Evolutionary conservation across 805 yeast genomes (phyloP).

Genomic region (Kuraishia capsulata): DNA sequence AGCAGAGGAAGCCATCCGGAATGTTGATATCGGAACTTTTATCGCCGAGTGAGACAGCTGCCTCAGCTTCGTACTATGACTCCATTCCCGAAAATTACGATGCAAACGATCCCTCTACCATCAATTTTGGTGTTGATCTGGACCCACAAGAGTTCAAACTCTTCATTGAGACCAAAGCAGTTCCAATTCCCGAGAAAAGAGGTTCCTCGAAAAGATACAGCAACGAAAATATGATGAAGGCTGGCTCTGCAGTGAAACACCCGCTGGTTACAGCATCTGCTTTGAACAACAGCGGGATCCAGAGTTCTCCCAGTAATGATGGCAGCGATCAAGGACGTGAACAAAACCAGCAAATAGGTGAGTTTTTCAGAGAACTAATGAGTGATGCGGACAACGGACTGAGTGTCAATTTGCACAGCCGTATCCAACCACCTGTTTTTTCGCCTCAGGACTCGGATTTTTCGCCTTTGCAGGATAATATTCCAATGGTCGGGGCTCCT

Average conservation of each 20-base stretch:
- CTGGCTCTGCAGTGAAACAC: not conserved
- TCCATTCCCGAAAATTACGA: not conserved
- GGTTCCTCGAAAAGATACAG: not conserved
- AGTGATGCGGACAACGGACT: not conserved
- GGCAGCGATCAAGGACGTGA: not conserved
- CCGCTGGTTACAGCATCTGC: not conserved
- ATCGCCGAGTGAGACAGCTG: not conserved
- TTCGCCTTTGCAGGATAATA: not conserved
- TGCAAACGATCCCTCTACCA: not conserved
- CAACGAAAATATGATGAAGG: not conserved
- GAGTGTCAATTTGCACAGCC: not conserved
- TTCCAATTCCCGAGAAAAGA: not conserved
- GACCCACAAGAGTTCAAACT: not conserved
- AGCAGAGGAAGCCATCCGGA: not conserved
- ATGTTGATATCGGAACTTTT: slow-evolving; percentile 1
- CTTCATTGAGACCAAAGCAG: not conserved
- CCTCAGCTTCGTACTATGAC: not conserved
- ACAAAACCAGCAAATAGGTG: not conserved
- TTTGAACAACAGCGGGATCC: not conserved
- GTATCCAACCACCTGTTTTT: not conserved
- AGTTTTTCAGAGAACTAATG: slow-evolving; percentile 1
- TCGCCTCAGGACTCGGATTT: not conserved
- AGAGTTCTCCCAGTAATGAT: not conserved
- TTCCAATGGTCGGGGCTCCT: not conserved
- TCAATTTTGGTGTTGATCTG: not conserved